A percentile compares a stretch with the other conserved stretches of the same genome.
Evolutionary conservation across 257 asterid species (phyloP).

Genomic region (Cordia subcordata): DNA sequence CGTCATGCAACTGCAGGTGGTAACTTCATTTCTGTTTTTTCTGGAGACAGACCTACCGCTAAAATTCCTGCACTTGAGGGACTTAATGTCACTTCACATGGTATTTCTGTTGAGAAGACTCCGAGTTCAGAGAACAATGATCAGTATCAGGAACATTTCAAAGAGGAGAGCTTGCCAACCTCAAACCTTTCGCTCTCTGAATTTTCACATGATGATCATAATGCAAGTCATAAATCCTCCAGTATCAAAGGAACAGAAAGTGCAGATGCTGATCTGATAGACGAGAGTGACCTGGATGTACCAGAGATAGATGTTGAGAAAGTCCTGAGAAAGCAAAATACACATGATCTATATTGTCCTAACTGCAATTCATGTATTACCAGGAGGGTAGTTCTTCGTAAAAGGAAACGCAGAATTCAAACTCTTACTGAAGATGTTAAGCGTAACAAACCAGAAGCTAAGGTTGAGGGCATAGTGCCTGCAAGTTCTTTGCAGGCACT

Average conservation of each 20-base stretch:
- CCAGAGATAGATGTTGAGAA: slow-evolving; percentile 58
- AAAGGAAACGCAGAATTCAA: slow-evolving; percentile 60
- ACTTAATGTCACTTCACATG: slow-evolving; percentile 16
- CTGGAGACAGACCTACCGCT: slow-evolving; percentile 24
- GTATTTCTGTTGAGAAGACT: slow-evolving; percentile 18
- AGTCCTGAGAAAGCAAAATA: slow-evolving; percentile 52
- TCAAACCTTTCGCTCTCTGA: slow-evolving; percentile 28
- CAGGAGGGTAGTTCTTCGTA: slow-evolving; percentile 71
- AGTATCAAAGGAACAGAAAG: slow-evolving; percentile 45
- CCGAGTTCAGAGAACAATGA: slow-evolving; percentile 12
- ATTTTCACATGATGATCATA: slow-evolving; percentile 25
- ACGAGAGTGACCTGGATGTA: slow-evolving; percentile 41
- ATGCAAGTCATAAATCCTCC: slow-evolving; percentile 14
- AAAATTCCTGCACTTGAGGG: slow-evolving; percentile 18
- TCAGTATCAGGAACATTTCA: slow-evolving; percentile 23
- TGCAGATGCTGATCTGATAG: slow-evolving; percentile 38
- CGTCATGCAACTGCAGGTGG: slow-evolving; percentile 31
- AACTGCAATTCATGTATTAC: slow-evolving; percentile 93
- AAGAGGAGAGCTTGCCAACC: slow-evolving; percentile 12
- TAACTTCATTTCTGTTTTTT: slow-evolving; percentile 18
- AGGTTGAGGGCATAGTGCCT: slow-evolving; percentile 13
- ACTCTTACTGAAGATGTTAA: slow-evolving; percentile 41
- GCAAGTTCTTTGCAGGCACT: slow-evolving; percentile 16
- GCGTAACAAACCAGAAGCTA: slow-evolving; percentile 37
- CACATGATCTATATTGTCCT: slow-evolving; percentile 88